Evolutionary conservation across 2,329 filamentous ascomycete genomes (phyloP), one percentile per base, ranked within the genome.

Genomic region (Hymenoscyphus fructigenus): DNA sequence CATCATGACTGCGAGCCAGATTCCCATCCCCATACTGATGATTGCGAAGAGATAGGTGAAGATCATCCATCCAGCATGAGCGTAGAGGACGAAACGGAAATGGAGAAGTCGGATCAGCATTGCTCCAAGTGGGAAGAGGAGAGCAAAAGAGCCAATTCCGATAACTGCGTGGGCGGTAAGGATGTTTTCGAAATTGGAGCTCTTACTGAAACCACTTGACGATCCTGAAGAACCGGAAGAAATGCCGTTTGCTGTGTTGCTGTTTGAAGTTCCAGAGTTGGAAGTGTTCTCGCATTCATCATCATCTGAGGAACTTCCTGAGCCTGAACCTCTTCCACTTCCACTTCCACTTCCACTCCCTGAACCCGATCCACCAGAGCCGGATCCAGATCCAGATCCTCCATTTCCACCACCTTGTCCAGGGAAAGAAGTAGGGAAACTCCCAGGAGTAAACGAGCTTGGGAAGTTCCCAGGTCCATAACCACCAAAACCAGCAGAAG

Each of bases 91-190:
- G 47, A 71, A 59, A 61, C 63, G 60, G 61, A 82, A 73, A 83
- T 83, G 88, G 9, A 88, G 65, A 3, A 88, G 67, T 3, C 86
- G 85, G 81, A 89, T 88, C 34, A 87, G 72, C 2, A 85, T 78
- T n/a, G 87, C 81, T 5, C 87, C 88, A 1, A 87, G 68, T 1
- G 87, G 88, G 66, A 86, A 89, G 53, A 88, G 76, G 14, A 84
- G 69, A 5, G 84, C 80, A 71, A 88, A 87, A 26, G 84, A 82
- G 59, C 88, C 72, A 28, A 81, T 79, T 82, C 87, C 85, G 69
- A 89, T 75, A 69, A 87, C 78, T 57, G 84, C 87, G 68, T 89
- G 86, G 1, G 81, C 78, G 57, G 66, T 69, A 2, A 59, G 28
- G 4, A 73, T 59, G 10, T 7, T 62, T 0, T 36, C 7, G 29